Conservation (phyloP, 164 flowering plant genomes). For the Protea cynaroides region DNA sequence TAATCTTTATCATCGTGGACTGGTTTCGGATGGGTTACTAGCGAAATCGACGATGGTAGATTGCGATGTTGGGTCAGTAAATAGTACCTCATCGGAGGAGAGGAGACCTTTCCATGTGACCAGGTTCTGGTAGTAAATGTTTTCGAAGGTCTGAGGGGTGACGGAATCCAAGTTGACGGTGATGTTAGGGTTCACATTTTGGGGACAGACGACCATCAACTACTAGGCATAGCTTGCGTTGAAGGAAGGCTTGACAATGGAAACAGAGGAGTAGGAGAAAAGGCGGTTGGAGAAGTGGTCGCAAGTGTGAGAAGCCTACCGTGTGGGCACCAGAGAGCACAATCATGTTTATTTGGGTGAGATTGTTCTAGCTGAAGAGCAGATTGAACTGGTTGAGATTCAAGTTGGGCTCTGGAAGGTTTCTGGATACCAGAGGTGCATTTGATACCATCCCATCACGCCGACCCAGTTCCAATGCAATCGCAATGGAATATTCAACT, state of each 20-base stretch:
- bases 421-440: conserved; percentile 54
- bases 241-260: conserved; percentile 54
- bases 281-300: conserved; percentile 49
- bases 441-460: conserved; percentile 56
- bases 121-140: conserved; percentile 56
- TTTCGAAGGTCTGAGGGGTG: conserved; percentile 57
- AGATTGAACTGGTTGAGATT: conserved; percentile 33
- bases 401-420: conserved; percentile 50
- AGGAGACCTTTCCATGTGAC: conserved; percentile 54
- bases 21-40: conserved; percentile 17
- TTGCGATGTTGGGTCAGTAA: conserved; percentile 34
- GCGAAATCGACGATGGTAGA: conserved; percentile 47
- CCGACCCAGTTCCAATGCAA: conserved; percentile 75
- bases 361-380: conserved; percentile 41
- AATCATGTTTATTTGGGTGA: conserved; percentile 52
- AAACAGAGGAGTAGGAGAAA: conserved; percentile 38
- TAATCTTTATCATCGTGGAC: too few species aligned
- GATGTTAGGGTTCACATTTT: conserved; percentile 39
- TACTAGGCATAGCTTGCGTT: conserved; percentile 55
- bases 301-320: conserved; percentile 77
- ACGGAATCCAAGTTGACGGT: conserved; percentile 59
- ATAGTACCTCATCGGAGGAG: conserved; percentile 64
- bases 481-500: too few species aligned
- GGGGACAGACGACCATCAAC: conserved; percentile 48
- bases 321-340: conserved; percentile 88